Percentiles rank a stretch among this genome's conserved stretches.
Evolutionary conservation across 768 basidiomycete genomes (phyloP).

Genomic region (Leccinum subtestaceum): DNA sequence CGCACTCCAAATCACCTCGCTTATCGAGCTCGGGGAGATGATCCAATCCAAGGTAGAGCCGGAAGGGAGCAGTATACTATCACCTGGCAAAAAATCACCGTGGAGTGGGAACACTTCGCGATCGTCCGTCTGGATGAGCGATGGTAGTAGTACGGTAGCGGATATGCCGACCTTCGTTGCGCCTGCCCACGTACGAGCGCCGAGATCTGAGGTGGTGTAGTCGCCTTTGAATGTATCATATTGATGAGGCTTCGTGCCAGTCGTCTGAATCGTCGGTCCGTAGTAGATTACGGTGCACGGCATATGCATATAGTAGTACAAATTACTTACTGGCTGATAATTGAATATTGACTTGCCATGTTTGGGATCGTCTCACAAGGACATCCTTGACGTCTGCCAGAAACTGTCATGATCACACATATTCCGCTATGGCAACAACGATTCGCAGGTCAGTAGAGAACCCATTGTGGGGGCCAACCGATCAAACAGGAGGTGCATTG

Average conservation of each 20-base stretch:
- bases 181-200: neutral
- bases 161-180: neutral
- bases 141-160: neutral
- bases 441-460: neutral
- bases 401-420: no score
- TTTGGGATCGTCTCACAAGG: neutral
- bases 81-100: no score
- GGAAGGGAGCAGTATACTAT: neutral
- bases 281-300: neutral
- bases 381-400: no score
- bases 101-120: neutral
- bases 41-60: neutral
- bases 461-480: neutral
- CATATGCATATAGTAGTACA: neutral
- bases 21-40: slow-evolving; percentile 8
- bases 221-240: neutral
- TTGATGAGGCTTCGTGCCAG: neutral
- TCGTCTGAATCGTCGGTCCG: neutral
- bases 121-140: neutral
- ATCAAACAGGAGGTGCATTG: slow-evolving; percentile 1
- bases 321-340: no score
- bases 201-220: neutral
- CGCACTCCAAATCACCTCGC: slow-evolving; percentile 16
- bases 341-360: no score
- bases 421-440: neutral